Evolutionary conservation across 805 yeast species (phyloP).

Genomic region (Wickerhamomyces bovis): DNA sequence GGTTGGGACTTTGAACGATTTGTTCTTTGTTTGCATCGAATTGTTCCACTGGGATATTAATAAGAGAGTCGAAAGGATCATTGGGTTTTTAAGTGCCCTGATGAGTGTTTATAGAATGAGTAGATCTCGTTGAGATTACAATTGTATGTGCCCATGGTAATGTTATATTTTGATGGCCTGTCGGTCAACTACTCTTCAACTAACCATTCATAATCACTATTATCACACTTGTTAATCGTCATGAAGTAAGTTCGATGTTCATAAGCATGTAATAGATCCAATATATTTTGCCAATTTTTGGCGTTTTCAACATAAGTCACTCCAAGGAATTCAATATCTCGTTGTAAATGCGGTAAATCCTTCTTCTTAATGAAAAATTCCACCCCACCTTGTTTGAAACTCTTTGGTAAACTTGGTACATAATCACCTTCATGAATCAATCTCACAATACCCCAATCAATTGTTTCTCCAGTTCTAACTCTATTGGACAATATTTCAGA

Average conservation of each 20-base stretch:
- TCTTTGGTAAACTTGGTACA: slow-evolving; percentile 56
- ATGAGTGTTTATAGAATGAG: slow-evolving; percentile 18
- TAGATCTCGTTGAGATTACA: slow-evolving; percentile 1
- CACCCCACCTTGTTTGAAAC: slow-evolving; percentile 29
- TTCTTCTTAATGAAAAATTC: slow-evolving; percentile 28
- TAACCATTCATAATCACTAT: slow-evolving; percentile 9
- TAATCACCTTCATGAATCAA: slow-evolving; percentile 53
- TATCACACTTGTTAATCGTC: slow-evolving; percentile 27
- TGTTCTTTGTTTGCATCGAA: slow-evolving; percentile 14
- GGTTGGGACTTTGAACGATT: slow-evolving; percentile 12
- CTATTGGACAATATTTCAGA: slow-evolving; percentile 25
- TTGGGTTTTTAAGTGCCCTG: slow-evolving; percentile 11
- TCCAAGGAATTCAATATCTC: slow-evolving; percentile 13
- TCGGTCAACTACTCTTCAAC: too few relatives aligned
- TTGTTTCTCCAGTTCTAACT: slow-evolving; percentile 10
- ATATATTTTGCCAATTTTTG: background rate
- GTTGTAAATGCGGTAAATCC: slow-evolving; percentile 31
- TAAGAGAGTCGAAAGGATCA: slow-evolving; percentile 7
- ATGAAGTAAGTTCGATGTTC: slow-evolving; percentile 35
- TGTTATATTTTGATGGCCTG: too few relatives aligned
- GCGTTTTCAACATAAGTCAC: background rate
- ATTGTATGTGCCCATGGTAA: too few relatives aligned
- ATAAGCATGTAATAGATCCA: slow-evolving; percentile 26
- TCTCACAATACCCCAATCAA: slow-evolving; percentile 40
- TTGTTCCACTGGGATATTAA: slow-evolving; percentile 11